Conservation (phyloP, 2,329 filamentous ascomycete genomes). For the Clonostachys sp. region DNA sequence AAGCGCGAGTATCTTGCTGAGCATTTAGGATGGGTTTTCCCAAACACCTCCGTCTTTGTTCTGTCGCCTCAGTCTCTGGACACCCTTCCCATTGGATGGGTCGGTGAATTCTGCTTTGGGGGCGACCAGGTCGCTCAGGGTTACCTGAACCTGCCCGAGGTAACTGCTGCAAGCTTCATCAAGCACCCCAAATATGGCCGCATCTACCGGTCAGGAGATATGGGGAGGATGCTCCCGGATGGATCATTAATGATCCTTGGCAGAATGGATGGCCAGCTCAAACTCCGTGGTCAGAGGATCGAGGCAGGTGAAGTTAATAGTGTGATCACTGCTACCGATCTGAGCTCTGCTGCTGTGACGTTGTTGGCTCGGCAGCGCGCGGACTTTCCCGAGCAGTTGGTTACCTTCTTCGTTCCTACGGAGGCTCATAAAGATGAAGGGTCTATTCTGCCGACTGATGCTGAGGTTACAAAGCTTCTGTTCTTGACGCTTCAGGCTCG, state of each 20-base stretch:
- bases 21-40: constrained; percentile 71
- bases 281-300: constrained; percentile 74
- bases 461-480: constrained; percentile 32
- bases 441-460: neutral
- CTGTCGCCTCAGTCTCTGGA: constrained; percentile 38
- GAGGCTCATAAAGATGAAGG: neutral
- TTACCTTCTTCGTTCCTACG: constrained; percentile 63
- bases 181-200: constrained; percentile 64
- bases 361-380: constrained; percentile 45
- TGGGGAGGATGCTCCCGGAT: constrained; percentile 74
- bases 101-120: constrained; percentile 84
- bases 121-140: constrained; percentile 76
- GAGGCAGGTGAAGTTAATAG: constrained; percentile 74
- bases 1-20: constrained; percentile 53
- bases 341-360: constrained; percentile 59
- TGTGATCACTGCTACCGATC: constrained; percentile 44
- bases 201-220: constrained; percentile 78
- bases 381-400: constrained; percentile 46
- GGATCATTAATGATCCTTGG: constrained; percentile 71
- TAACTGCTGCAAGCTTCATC: constrained; percentile 65
- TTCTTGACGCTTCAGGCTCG: constrained; percentile 47
- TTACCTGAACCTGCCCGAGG: constrained; percentile 61
- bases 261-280: constrained; percentile 74
- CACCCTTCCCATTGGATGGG: constrained; percentile 62
- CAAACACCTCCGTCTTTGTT: constrained; percentile 73